A percentile compares a stretch with the other conserved stretches of the same genome.
phyloP scores from a whole-genome alignment of 139 green algal species.

The Coelastrella sp. region DNA sequence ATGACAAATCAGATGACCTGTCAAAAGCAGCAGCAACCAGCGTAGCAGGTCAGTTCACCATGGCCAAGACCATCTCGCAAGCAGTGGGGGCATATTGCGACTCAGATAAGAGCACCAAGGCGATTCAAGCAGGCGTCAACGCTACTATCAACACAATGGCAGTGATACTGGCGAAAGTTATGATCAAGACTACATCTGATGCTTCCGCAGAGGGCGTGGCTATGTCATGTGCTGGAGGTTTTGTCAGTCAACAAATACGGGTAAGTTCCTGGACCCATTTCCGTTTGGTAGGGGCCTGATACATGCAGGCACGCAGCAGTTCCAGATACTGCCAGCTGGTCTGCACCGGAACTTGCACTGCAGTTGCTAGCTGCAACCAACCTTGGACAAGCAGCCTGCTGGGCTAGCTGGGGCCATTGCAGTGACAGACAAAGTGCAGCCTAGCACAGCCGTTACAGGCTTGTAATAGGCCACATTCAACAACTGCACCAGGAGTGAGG shows the following conservation, averaged over 20 bases:
- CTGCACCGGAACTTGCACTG: no score
- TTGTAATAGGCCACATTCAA: no score
- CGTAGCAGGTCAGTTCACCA: slow-evolving; percentile 32
- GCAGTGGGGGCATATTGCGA: slow-evolving; percentile 37
- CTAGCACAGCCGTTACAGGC: no score
- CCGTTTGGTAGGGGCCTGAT: no score
- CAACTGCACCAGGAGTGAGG: no score
- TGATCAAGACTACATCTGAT: slow-evolving; percentile 23
- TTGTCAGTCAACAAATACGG: slow-evolving; percentile 38
- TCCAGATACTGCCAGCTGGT: no score
- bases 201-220: slow-evolving; percentile 14
- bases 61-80: slow-evolving; percentile 32
- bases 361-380: no score
- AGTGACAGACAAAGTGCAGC: no score
- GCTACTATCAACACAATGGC: slow-evolving; percentile 46
- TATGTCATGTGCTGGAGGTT: slow-evolving; percentile 39
- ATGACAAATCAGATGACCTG: slow-evolving; percentile 38
- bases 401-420: no score
- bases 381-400: no score
- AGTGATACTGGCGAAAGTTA: slow-evolving; percentile 42
- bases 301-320: no score
- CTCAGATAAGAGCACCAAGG: slow-evolving; percentile 30
- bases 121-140: slow-evolving; percentile 26
- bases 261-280: background rate
- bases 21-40: slow-evolving; percentile 33